phyloP scores from a whole-genome alignment of 1,284 basidiomycete species.

The Sporisorium exsertum region DNA sequence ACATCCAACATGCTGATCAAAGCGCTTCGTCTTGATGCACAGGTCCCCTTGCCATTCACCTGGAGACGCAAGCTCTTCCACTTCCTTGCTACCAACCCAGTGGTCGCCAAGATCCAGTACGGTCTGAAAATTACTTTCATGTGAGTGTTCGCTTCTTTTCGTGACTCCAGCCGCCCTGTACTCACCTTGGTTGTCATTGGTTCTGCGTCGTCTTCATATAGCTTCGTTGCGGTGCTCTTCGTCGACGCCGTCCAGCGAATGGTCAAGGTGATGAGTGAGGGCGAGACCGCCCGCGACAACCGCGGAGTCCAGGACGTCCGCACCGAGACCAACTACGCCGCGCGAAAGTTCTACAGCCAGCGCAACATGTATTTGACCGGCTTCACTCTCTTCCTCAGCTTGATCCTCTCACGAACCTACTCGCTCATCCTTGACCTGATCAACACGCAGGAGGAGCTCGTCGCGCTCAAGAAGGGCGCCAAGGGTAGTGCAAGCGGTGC shows the following conservation, averaged over 20 bases:
- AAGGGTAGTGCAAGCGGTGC: constrained; percentile 29
- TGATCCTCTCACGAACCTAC: constrained; percentile 88
- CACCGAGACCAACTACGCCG: constrained; percentile 85
- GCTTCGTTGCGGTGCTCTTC: constrained; percentile 84
- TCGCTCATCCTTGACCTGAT: constrained; percentile 91
- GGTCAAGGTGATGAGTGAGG: constrained; percentile 83
- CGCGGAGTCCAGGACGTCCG: constrained; percentile 77
- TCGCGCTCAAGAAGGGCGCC: constrained; percentile 79
- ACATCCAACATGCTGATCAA: not conserved
- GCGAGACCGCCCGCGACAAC: constrained; percentile 78
- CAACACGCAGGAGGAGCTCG: constrained; percentile 86
- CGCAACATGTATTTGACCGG: constrained; percentile 83
- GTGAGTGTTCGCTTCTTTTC: constrained; percentile 71
- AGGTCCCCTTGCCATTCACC: constrained; percentile 79
- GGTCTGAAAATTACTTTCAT: constrained; percentile 93
- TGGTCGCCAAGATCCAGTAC: constrained; percentile 73
- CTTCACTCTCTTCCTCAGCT: constrained; percentile 81
- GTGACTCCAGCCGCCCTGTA: not conserved
- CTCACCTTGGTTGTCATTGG: too few relatives aligned
- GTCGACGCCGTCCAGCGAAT: constrained; percentile 93
- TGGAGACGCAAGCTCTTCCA: constrained; percentile 79
- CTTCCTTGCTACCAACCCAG: constrained; percentile 75
- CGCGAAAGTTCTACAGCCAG: constrained; percentile 84
- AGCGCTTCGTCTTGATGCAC: not conserved
- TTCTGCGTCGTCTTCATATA: constrained; percentile 70